phyloP scores from a whole-genome alignment of 2,329 filamentous ascomycete species.

The Hawksworthiomyces lignivorus region DNA sequence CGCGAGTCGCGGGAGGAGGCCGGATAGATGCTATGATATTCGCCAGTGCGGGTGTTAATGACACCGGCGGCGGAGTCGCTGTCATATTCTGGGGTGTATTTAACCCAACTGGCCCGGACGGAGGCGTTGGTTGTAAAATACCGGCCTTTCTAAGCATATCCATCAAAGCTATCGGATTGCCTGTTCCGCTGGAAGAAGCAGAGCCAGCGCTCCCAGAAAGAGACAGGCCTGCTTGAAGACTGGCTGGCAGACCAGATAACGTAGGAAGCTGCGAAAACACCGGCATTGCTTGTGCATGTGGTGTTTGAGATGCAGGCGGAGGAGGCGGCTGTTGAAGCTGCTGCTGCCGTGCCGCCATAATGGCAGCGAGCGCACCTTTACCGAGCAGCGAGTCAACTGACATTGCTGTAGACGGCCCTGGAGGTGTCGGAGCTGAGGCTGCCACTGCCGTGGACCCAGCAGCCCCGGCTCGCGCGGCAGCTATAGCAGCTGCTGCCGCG shows the following conservation, averaged over 20 bases:
- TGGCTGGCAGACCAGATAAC: conserved; percentile 2
- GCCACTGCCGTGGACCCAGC: conserved; percentile 9
- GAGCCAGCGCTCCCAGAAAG: background rate
- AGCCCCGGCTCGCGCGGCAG: conserved; percentile 12
- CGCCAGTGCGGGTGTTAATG: conserved; percentile 23
- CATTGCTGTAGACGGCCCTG: conserved; percentile 28
- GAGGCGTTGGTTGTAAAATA: conserved; percentile 39
- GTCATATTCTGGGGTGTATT: background rate
- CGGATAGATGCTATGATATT: conserved; percentile 18
- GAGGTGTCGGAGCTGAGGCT: conserved; percentile 17
- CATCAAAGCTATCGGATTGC: conserved; percentile 50
- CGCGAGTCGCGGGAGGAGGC: conserved; percentile 10
- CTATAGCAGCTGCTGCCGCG: conserved; percentile 25
- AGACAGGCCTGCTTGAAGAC: conserved; percentile 8
- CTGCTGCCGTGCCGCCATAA: conserved; percentile 42
- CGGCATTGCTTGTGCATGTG: conserved; percentile 15
- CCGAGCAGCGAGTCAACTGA: conserved; percentile 54
- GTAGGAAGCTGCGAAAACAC: conserved; percentile 21
- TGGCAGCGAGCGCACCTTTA: conserved; percentile 49
- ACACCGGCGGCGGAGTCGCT: conserved; percentile 19
- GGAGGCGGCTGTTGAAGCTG: conserved; percentile 30
- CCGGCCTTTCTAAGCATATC: conserved; percentile 62
- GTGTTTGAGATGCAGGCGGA: conserved; percentile 33
- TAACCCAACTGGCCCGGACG: conserved; percentile 12
- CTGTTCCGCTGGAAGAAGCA: conserved; percentile 11